phyloP scores from a whole-genome alignment of 176 grass and related monocot genomes.

The Hordeum marinum region DNA sequence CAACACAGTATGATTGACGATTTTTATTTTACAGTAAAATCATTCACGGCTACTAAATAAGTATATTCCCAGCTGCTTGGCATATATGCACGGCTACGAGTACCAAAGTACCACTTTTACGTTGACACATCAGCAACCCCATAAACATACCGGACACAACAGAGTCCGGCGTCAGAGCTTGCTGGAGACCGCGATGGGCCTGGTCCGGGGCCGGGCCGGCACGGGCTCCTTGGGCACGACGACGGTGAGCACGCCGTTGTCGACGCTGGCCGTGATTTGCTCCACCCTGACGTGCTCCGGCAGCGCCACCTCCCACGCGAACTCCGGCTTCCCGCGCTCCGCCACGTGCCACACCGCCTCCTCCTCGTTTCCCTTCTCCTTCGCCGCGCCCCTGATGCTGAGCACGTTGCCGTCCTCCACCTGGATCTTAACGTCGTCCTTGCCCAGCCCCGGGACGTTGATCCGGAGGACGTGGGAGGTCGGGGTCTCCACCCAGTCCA shows the following conservation, averaged over 20 bases:
- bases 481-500: slow-evolving; percentile 91
- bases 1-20: too few relatives aligned
- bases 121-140: too few relatives aligned
- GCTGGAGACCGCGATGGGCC: slow-evolving; percentile 68
- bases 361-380: slow-evolving; percentile 12
- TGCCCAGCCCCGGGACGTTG: slow-evolving; percentile 69
- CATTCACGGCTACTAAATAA: too few relatives aligned
- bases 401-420: slow-evolving; percentile 79
- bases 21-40: too few relatives aligned
- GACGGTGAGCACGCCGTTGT: slow-evolving; percentile 76
- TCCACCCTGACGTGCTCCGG: slow-evolving; percentile 55
- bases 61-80: too few relatives aligned
- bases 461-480: slow-evolving; percentile 57
- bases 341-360: slow-evolving; percentile 64
- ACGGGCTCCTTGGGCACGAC: slow-evolving; percentile 66
- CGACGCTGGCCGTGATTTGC: slow-evolving; percentile 61
- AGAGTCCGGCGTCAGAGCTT: slow-evolving; percentile 38
- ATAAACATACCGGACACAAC: neutral
- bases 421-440: slow-evolving; percentile 77
- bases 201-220: slow-evolving; percentile 42
- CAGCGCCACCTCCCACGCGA: slow-evolving; percentile 58
- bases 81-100: too few relatives aligned
- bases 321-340: slow-evolving; percentile 64
- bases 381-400: slow-evolving; percentile 34
- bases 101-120: too few relatives aligned